Conservation (phyloP, 352 stramenopile species). For the Phytophthora sansomeana region DNA sequence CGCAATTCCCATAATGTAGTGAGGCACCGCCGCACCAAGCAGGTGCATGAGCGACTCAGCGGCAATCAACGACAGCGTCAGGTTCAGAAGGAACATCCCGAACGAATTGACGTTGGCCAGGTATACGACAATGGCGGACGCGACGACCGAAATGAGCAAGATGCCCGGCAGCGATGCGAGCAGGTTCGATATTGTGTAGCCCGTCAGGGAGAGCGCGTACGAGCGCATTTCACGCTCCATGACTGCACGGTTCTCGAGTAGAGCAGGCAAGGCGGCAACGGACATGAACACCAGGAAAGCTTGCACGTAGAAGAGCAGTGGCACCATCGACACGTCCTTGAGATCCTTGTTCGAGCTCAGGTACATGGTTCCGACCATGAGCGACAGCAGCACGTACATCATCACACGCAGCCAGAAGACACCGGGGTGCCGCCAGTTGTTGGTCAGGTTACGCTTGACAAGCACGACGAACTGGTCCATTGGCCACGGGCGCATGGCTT, state of each 20-base stretch:
- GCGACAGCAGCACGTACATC: slow-evolving; percentile 81
- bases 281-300: slow-evolving; percentile 94
- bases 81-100: slow-evolving; percentile 68
- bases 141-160: slow-evolving; percentile 67
- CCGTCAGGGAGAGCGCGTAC: slow-evolving; percentile 64
- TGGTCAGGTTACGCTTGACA: slow-evolving; percentile 67
- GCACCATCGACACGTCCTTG: slow-evolving; percentile 51
- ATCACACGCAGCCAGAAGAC: slow-evolving; percentile 86
- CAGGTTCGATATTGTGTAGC: slow-evolving; percentile 84
- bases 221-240: slow-evolving; percentile 82
- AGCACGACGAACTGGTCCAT: slow-evolving; percentile 70
- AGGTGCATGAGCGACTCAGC: slow-evolving; percentile 87
- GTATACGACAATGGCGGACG: slow-evolving; percentile 61
- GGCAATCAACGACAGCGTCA: slow-evolving; percentile 80
- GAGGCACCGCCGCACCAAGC: slow-evolving; percentile 76
- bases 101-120: slow-evolving; percentile 69
- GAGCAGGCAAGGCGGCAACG: slow-evolving; percentile 86
- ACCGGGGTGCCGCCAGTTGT: slow-evolving; percentile 76
- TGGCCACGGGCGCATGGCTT: slow-evolving; percentile 52
- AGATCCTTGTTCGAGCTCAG: slow-evolving; percentile 48
- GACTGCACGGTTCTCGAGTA: slow-evolving; percentile 87
- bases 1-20: slow-evolving; percentile 91
- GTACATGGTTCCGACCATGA: slow-evolving; percentile 88
- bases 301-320: slow-evolving; percentile 91
- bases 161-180: slow-evolving; percentile 80